Conservation (phyloP, 2,329 filamentous ascomycete genomes). For the Fusarium graminum region DNA sequence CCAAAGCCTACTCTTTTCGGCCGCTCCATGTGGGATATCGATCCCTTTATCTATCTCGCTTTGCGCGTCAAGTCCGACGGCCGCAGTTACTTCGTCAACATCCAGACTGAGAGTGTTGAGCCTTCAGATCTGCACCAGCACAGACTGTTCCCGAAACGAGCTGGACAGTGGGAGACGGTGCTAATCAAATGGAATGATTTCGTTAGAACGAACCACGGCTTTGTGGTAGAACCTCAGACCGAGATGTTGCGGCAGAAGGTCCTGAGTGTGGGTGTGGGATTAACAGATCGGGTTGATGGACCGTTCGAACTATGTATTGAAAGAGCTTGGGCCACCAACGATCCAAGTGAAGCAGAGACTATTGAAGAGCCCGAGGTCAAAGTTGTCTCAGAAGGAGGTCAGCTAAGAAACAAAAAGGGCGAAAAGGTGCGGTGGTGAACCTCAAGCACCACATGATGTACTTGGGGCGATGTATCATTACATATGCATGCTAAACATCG, state of each 20-base stretch:
- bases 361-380: constrained; percentile 31
- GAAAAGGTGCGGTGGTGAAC: constrained; percentile 56
- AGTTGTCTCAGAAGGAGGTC: constrained; percentile 43
- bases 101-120: constrained; percentile 94
- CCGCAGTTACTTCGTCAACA: constrained; percentile 91
- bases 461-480: constrained; percentile 3
- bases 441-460: neutral
- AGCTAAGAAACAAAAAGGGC: constrained; percentile 56
- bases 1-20: constrained; percentile 85
- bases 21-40: constrained; percentile 86
- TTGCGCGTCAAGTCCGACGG: constrained; percentile 92
- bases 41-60: constrained; percentile 88
- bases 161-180: constrained; percentile 96
- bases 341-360: constrained; percentile 48
- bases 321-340: constrained; percentile 90
- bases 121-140: constrained; percentile 98
- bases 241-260: constrained; percentile 91
- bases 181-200: constrained; percentile 92
- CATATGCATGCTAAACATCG: constrained; percentile 19
- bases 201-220: constrained; percentile 92
- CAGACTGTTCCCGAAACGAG: constrained; percentile 80
- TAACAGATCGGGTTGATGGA: constrained; percentile 90
- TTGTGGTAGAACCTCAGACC: constrained; percentile 91
- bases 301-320: constrained; percentile 90
- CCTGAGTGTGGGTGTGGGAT: constrained; percentile 83